Base-by-base conservation (phyloP, 1,284 basidiomycete species). In the Ceratobasidium sp. region DNA sequence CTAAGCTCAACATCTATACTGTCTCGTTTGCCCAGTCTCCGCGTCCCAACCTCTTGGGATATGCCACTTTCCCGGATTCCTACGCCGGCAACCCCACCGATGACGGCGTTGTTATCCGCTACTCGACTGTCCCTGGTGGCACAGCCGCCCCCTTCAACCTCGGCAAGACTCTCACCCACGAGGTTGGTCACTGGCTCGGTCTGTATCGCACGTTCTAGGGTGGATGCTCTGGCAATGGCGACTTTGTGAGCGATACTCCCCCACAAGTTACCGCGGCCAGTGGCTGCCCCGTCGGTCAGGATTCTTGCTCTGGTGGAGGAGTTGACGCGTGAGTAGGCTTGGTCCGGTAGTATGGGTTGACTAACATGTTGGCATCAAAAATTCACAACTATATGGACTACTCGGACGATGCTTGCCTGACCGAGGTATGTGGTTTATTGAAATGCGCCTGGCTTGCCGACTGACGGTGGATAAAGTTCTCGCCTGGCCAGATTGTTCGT, bases 1-100 rank as follows among this genome's bases (percentile, higher is more conserved):
- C 77, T 32, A 79, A 77, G 32, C 79, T 86, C 70, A 86, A 86
- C 73, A 78, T 86, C 42, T 86, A 85, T 78, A 80, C 38, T 40
- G 17, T 17, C 17, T 8, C 10, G 10, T 40, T 40, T 40, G 17
- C 38, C 38, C 8, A 40, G 10, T 8, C 38, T 40, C 8, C 38
- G 38, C 8, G 17, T 17, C 8, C 10, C 8, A 35, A 47, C 6
- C 35, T 64, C 8, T 47, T 64, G 7, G 60, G 60, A 0, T 64
- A 50, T 17, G 60, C 60, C 0, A 64, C 60, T 20, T 64, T 64
- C 49, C 60, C 60, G 10, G 40, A 25, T n/a, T 49, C 54, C 0
- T 71, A 71, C 55, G n/a, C 49, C 3, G 60, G 55, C 12, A n/a
- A 53, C 25, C 73, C 74, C 6, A 70, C 54, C 53, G 72, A 74